phyloP scores from a whole-genome alignment of 2,329 filamentous ascomycete species.

The Xylaria sp. region DNA sequence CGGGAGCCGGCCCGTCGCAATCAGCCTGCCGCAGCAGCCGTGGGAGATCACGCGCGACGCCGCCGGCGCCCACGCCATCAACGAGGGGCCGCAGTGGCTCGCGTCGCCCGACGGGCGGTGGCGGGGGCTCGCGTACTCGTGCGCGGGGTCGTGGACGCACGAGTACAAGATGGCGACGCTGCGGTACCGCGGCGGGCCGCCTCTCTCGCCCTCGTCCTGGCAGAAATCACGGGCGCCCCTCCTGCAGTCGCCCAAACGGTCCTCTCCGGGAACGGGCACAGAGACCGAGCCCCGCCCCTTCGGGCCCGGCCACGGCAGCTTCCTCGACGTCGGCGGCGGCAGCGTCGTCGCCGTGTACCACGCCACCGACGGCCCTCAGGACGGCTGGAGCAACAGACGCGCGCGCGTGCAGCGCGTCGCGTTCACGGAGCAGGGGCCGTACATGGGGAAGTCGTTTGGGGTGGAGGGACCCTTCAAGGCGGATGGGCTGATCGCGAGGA shows the following conservation, averaged over 20 bases:
- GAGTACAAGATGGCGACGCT: constrained; percentile 51
- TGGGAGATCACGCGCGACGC: constrained; percentile 50
- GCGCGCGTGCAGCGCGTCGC: constrained; percentile 47
- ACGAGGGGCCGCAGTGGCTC: constrained; percentile 51
- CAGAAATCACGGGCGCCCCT: constrained; percentile 46
- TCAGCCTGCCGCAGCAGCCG: constrained; percentile 43
- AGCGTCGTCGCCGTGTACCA: constrained; percentile 49
- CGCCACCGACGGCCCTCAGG: constrained; percentile 46
- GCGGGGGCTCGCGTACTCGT: constrained; percentile 49
- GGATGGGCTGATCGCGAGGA: constrained; percentile 31
- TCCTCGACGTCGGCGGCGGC: constrained; percentile 41
- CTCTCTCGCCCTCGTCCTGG: constrained; percentile 46
- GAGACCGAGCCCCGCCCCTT: constrained; percentile 34
- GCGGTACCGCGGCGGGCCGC: constrained; percentile 47
- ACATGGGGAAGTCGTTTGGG: constrained; percentile 45
- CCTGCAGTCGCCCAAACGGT: constrained; percentile 39
- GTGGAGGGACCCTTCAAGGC: constrained; percentile 9
- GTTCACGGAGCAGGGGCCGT: constrained; percentile 48
- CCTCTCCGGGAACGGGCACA: background rate
- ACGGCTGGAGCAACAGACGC: constrained; percentile 48
- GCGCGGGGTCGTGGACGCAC: constrained; percentile 50
- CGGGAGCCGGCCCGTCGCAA: constrained; percentile 37
- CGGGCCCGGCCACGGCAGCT: constrained; percentile 50
- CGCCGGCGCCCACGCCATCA: constrained; percentile 49
- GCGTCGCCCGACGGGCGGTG: constrained; percentile 46